Evolutionary conservation across 129 eudicot species (phyloP), one percentile per base, ranked within the genome.

Genomic region (Chrysanthemum seticuspe): DNA sequence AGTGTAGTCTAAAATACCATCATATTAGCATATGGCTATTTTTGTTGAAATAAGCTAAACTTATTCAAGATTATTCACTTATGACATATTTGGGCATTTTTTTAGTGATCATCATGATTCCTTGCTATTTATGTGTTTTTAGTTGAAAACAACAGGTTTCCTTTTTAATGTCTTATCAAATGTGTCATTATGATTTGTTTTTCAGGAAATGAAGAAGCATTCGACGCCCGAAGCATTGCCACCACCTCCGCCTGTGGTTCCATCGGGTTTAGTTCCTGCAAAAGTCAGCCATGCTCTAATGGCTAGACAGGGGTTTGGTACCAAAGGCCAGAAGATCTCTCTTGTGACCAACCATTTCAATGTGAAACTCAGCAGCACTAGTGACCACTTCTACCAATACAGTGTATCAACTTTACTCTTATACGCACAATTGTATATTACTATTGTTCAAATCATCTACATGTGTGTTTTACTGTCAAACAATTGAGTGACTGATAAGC

Each of bases 161-260:
- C 44, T 36, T 36, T 36, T 36, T 36, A 36, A 36, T 36, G 44
- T 5, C 44, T 36, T 36, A 36, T 36, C 44, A 36, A 36, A 6
- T 36, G 8, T 36, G 44, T 36, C 44, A 4, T 6, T 36, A 36
- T 36, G 1, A 36, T 36, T 36, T n/a, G n/a, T 6, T 40, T 40
- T 40, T 23, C 59, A 6, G 25, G 34, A 55, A 52, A 74, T 74
- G 83, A 68, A 57, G 83, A 68, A 57, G 61, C 3, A 2, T 31
- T 40, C 77, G 16, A 10, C 19, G 19, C 12, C 71, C 2, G 76
- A 79, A 40, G 21, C 68, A 31, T 49, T 78, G 51, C 87, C 87
- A 19, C 86, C 84, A 51, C 89, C 89, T 18, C 92, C 92, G 3
- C 85, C 87, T 1, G 63, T 68, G 31, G 56, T 84, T 62, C 86